Evolutionary conservation across 805 yeast species (phyloP).

Genomic region (Candida suzukii): DNA sequence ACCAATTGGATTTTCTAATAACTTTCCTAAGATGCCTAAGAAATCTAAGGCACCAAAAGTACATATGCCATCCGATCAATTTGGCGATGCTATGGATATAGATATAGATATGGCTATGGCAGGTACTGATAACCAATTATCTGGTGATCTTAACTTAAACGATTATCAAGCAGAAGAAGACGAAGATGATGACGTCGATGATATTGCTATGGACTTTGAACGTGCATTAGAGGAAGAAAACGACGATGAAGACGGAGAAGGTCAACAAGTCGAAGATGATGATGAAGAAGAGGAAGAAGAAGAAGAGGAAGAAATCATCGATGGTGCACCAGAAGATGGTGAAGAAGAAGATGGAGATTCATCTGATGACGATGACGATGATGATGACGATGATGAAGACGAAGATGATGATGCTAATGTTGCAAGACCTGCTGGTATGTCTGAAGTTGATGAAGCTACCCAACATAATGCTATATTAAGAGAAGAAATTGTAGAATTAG

Average conservation of each 20-base stretch:
- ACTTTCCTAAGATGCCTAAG: neutral
- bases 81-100: conserved; percentile 25
- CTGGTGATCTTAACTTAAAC: neutral
- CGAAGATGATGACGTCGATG: conserved; percentile 13
- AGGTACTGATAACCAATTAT: neutral
- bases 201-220: conserved; percentile 17
- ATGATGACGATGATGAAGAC: conserved; percentile 34
- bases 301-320: conserved; percentile 32
- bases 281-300: conserved; percentile 21
- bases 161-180: conserved; percentile 16
- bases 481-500: conserved; percentile 83
- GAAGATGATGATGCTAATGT: conserved; percentile 31
- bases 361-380: conserved; percentile 42
- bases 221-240: conserved; percentile 34
- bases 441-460: conserved; percentile 41
- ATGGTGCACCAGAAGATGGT: conserved; percentile 32
- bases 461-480: conserved; percentile 68
- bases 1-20: too few species aligned
- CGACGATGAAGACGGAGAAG: conserved; percentile 43
- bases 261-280: conserved; percentile 32
- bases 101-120: neutral
- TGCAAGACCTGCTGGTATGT: conserved; percentile 5
- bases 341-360: conserved; percentile 39
- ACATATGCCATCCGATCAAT: conserved; percentile 5
- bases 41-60: neutral